Conservation (phyloP, 1,284 basidiomycete genomes). For the Tilletia indica region DNA sequence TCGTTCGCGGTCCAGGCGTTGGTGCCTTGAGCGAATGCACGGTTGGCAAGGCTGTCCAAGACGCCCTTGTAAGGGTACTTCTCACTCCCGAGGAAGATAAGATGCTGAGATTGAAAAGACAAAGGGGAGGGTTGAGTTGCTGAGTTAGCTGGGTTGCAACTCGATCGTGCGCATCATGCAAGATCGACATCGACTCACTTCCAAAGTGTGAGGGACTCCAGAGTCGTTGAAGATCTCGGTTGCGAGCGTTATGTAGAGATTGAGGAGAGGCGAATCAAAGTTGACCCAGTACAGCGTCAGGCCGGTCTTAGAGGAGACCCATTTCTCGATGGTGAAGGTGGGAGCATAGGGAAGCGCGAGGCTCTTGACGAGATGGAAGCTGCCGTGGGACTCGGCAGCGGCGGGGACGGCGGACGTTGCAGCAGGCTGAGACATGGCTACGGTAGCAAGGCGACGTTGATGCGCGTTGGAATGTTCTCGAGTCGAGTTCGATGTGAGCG, state of each 20-base stretch:
- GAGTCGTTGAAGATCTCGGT: conserved; percentile 73
- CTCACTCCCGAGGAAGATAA: conserved; percentile 52
- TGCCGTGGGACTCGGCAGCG: conserved; percentile 58
- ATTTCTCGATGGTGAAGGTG: conserved; percentile 76
- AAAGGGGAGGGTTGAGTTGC: conserved; percentile 25
- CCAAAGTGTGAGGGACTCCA: conserved; percentile 52
- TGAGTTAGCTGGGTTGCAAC: background rate
- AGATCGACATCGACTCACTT: conserved; percentile 56
- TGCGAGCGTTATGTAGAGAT: conserved; percentile 86
- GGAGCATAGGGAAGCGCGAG: conserved; percentile 70
- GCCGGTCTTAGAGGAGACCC: conserved; percentile 76
- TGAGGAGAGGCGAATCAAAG: conserved; percentile 75
- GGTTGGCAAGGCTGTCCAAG: conserved; percentile 93
- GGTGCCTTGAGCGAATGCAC: conserved; percentile 84
- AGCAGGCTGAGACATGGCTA: background rate
- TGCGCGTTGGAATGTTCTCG: too few relatives aligned
- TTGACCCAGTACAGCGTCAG: conserved; percentile 63
- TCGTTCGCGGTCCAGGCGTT: conserved; percentile 66
- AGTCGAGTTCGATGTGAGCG: too few relatives aligned
- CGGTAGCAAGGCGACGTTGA: background rate
- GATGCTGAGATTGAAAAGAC: conserved; percentile 45
- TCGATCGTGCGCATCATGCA: background rate
- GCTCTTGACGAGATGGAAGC: conserved; percentile 75
- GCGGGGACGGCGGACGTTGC: background rate
- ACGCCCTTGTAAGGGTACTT: conserved; percentile 89